phyloP scores from a whole-genome alignment of 768 basidiomycete genomes.

The Sistotremastrum suecicum region DNA sequence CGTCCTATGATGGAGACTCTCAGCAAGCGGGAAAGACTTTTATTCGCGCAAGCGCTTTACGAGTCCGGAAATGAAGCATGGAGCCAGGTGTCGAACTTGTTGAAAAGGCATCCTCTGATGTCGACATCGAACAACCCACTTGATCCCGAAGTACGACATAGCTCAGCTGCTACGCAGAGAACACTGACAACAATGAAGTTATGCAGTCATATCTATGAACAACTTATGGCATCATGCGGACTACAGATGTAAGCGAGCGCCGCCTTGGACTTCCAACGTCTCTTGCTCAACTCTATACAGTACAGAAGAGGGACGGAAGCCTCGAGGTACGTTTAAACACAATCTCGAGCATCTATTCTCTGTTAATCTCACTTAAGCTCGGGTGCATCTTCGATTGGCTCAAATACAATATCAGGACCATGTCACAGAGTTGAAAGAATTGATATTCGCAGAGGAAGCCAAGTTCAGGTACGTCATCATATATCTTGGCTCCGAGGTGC shows the following conservation, averaged over 20 bases:
- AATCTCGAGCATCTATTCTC: background rate
- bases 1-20: background rate
- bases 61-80: conserved; percentile 64
- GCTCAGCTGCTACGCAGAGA: conserved; percentile 10
- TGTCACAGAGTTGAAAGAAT: conserved; percentile 53
- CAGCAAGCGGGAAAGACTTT: conserved; percentile 49
- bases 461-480: conserved; percentile 51
- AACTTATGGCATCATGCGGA: conserved; percentile 54
- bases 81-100: conserved; percentile 47
- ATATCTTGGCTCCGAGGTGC: background rate
- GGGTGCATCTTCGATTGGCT: conserved; percentile 53
- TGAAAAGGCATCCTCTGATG: conserved; percentile 60
- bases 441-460: conserved; percentile 58
- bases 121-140: conserved; percentile 51
- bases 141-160: conserved; percentile 39
- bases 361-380: conserved; percentile 27
- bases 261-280: conserved; percentile 2
- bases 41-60: conserved; percentile 79
- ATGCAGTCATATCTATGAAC: conserved; percentile 51
- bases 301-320: conserved; percentile 36
- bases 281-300: conserved; percentile 11
- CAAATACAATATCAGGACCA: conserved; percentile 60
- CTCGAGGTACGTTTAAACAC: conserved; percentile 31
- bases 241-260: conserved; percentile 40
- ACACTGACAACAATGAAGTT: conserved; percentile 27